Conservation (phyloP, 305 asterid genomes). For the Solanum hybrid region DNA sequence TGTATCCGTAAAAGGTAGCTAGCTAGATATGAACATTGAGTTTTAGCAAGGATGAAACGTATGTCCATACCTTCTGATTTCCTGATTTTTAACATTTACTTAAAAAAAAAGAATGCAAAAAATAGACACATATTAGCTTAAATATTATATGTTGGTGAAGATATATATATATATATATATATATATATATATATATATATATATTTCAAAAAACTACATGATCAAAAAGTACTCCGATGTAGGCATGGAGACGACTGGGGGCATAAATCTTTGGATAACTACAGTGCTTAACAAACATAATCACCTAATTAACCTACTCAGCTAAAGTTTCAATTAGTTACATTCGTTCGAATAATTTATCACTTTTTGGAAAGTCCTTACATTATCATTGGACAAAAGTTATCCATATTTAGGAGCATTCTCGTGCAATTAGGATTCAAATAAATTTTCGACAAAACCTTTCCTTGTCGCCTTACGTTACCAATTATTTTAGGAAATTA, state of each 20-base stretch:
- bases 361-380: background rate
- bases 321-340: background rate
- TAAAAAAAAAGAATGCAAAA: background rate
- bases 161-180: too few species aligned
- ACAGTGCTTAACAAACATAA: background rate
- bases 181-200: too few species aligned
- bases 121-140: background rate
- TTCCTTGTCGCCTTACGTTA: background rate
- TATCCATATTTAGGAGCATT: background rate
- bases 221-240: background rate
- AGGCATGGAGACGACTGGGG: background rate
- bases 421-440: background rate
- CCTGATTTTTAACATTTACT: background rate
- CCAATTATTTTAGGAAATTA: background rate
- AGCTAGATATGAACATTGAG: background rate
- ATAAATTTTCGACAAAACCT: background rate
- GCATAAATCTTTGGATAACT: background rate
- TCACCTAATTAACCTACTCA: background rate
- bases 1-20: background rate
- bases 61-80: background rate
- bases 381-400: background rate
- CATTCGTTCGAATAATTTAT: background rate
- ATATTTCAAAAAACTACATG: too few species aligned
- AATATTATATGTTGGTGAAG: background rate
- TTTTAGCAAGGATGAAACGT: background rate